Evolutionary conservation across 169 alveolate genomes (phyloP).

Genomic region (Cryptosporidium ubiquitum): DNA sequence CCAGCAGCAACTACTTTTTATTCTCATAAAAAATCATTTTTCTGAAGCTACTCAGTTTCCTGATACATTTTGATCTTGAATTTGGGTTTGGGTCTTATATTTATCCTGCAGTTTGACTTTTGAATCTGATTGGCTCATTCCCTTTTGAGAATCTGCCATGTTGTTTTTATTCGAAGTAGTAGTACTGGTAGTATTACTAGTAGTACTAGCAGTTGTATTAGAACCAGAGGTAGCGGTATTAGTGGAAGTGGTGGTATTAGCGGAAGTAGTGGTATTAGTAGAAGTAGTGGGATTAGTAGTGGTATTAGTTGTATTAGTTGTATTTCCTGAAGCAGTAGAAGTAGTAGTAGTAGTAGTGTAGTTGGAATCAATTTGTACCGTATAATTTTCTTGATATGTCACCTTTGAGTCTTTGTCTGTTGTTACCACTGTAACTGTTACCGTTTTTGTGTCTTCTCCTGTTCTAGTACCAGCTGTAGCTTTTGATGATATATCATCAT

Average conservation of each 20-base stretch:
- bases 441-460: background rate
- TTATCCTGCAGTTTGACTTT: background rate
- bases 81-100: conserved; percentile 4
- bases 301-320: background rate
- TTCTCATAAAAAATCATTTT: background rate
- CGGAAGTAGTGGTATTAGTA: background rate
- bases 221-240: background rate
- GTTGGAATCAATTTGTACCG: conserved; percentile 7
- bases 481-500: background rate
- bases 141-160: background rate
- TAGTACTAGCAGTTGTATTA: background rate
- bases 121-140: background rate
- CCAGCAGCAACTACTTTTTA: background rate
- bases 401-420: conserved; percentile 28
- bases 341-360: background rate
- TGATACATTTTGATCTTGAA: conserved; percentile 42
- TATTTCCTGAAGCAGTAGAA: too few species aligned
- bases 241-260: background rate
- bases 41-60: background rate
- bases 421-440: background rate
- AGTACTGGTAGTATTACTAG: background rate
- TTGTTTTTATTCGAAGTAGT: background rate
- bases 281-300: background rate
- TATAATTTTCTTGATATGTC: background rate
- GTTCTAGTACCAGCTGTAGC: background rate